Base-by-base conservation (phyloP, 352 stramenopile species). In the Phytophthora capsici region DNA sequence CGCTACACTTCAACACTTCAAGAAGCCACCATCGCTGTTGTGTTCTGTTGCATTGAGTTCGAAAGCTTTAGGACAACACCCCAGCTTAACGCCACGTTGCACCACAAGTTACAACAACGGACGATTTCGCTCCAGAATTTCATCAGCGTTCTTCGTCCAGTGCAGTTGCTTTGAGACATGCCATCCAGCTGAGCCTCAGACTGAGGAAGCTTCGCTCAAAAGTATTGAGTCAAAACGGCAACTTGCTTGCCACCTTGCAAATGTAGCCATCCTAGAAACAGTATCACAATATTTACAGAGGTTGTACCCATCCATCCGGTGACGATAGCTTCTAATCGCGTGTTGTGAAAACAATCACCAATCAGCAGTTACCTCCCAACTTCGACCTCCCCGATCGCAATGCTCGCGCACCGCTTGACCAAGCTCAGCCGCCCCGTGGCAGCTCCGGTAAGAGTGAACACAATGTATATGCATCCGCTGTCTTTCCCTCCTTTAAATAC, bases 351-450 rank as follows among this genome's bases (percentile, higher is more conserved):
- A 48, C 46, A 69, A 58, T 53, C 28, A 26, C 46, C 62, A 65
- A 54, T 61, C 54, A 40, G 43, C 8, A 17, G 52, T n/a, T 40
- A 48, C 45, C n/a, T 22, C 22, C 56, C 37, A 43, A 58, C 62
- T 59, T 57, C 63, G 44, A 63, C 52, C 36, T 62, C 57, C 25
- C 30, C 19, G 23, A 51, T 37, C 28, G 17, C 32, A 66, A 59
- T 75, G 60, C 65, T 74, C 55, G 49, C 56, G 16, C 41, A 60
- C 55, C 63, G 63, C 43, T 57, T 80, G 26, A 57, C 53, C 45
- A 64, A 57, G 30, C 58, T 80, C 58, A 53, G 54, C 43, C 58
- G 56, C 48, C 53, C 50, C 36, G 53, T 76, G 49, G 62, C 55
- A 25, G 14, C 38, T 3, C 68, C 63, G 46, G 68, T 76, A 64